These are phyloP conservation scores for Colletotrichum agaves DNA, from an alignment of 2,329 filamentous ascomycete genomes.

Conservation along the genomic window DNA sequence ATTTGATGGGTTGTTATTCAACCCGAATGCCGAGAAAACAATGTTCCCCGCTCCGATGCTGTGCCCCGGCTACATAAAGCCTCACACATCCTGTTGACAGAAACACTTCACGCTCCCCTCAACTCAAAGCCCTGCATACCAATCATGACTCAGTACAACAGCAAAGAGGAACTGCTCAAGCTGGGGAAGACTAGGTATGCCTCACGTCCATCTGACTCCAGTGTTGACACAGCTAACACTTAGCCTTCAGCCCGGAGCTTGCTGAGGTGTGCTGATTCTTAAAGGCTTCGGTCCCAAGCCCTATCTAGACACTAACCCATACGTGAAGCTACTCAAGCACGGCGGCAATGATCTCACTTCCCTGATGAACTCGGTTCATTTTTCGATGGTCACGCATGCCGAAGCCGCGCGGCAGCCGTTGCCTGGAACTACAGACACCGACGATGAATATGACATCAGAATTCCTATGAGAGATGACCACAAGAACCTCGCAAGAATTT, in stretches of 20 bases:
- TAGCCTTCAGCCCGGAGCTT: slow-evolving; percentile 9
- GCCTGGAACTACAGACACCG: slow-evolving; percentile 7
- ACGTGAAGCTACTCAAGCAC: not conserved
- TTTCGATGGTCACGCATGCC: slow-evolving; percentile 1
- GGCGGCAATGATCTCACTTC: not conserved
- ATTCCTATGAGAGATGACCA: slow-evolving; percentile 28
- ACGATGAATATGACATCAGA: slow-evolving; percentile 20
- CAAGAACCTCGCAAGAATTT: slow-evolving; percentile 2
- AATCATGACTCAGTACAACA: not conserved
- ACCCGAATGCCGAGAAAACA: too few relatives aligned
- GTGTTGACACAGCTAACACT: not conserved
- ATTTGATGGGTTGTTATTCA: too few relatives aligned
- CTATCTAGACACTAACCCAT: not conserved
- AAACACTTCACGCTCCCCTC: too few relatives aligned
- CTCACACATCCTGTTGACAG: too few relatives aligned
- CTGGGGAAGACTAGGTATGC: slow-evolving; percentile 7
- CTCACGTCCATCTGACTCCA: not conserved
- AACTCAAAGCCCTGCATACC: not conserved
- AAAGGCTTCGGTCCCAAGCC: too few relatives aligned
- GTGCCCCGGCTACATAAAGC: too few relatives aligned
- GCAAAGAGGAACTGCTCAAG: not conserved
- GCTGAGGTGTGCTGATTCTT: not conserved
- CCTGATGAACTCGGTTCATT: not conserved
- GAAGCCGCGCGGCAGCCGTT: slow-evolving; percentile 1
- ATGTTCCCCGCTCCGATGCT: too few relatives aligned